Base-by-base conservation (phyloP, 305 asterid genomes). In the Striga hermonthica region DNA sequence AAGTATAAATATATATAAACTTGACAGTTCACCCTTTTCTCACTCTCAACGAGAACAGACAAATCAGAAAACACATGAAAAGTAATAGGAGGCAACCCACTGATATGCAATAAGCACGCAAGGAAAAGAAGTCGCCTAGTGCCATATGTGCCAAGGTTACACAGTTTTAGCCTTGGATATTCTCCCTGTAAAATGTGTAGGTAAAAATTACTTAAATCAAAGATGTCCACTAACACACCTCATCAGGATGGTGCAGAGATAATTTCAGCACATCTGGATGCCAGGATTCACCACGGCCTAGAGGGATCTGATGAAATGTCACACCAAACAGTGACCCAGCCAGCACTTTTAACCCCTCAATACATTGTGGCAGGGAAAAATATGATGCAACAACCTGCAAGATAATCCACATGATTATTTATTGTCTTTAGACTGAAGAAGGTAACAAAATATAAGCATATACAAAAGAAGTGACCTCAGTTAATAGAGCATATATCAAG, bases 241-340 rank as follows among this genome's bases (percentile, higher is more conserved):
- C 99, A 77, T 86, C 82, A 44, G 92, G 88, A 86, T 90, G 99
- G 73, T 82, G 79, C 67, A 93, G 66, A 61, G 89, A 80, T 77
- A 90, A 75, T 80, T 93, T 93, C 70, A 86, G 78, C 79, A 93
- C 99, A 74, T 93, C 99, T 57, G 90, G 93, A 76, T 93, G 99
- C 99, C 99, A 93, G 71, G 99, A 86, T 84, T 93, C 99, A 78
- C 96, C 95, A 61, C 90, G 97, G 57, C 80, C 82, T 68, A 88
- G 84, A 66, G 97, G 88, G 71, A 81, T 74, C 72, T 74, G 76
- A 39, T 63, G 81, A 73, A 78, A 86, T 55, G 74, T 81, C 77
- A 90, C 88, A 62, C 90, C 93, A 82, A 93, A 93, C 76, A 93
- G 78, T 57, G 99, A 93, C 81, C 85, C 91, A 12, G 83, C 87